These are phyloP conservation scores for Sparassis latifolia DNA, from an alignment of 1,284 basidiomycete species.

Conservation along the genomic window DNA sequence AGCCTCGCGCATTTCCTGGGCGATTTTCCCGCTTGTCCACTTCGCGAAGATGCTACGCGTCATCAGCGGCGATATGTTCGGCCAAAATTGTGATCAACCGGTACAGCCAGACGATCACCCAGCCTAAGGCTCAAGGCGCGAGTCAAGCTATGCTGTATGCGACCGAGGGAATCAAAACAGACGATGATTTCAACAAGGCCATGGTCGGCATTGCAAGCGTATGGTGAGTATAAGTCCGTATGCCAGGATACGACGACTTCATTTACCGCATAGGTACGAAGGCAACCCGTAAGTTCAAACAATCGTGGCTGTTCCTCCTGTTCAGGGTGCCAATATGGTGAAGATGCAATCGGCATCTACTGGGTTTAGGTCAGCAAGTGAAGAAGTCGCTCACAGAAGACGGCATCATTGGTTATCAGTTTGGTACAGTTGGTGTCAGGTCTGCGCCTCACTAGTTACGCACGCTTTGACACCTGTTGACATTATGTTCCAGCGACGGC, in stretches of 20 bases:
- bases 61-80: slow-evolving; percentile 32
- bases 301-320: neutral
- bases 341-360: slow-evolving; percentile 89
- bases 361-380: slow-evolving; percentile 83
- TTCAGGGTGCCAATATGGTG: neutral
- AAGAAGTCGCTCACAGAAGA: slow-evolving; percentile 74
- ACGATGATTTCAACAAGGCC: slow-evolving; percentile 84
- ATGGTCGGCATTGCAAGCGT: slow-evolving; percentile 96
- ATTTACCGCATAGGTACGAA: slow-evolving; percentile 27
- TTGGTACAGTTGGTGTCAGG: slow-evolving; percentile 92
- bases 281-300: slow-evolving; percentile 33
- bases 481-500: slow-evolving; percentile 55
- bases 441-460: slow-evolving; percentile 1
- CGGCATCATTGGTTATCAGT: slow-evolving; percentile 91
- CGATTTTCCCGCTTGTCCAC: slow-evolving; percentile 16
- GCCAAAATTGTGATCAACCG: slow-evolving; percentile 69
- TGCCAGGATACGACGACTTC: neutral
- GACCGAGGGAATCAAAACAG: slow-evolving; percentile 77
- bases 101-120: slow-evolving; percentile 78
- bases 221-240: slow-evolving; percentile 56
- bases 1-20: slow-evolving; percentile 13
- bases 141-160: slow-evolving; percentile 97
- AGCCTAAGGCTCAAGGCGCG: slow-evolving; percentile 89
- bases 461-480: neutral
- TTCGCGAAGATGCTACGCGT: slow-evolving; percentile 33